Evolutionary conservation across 2,329 filamentous ascomycete species (phyloP).

Genomic region (Epicoccum nigrum): DNA sequence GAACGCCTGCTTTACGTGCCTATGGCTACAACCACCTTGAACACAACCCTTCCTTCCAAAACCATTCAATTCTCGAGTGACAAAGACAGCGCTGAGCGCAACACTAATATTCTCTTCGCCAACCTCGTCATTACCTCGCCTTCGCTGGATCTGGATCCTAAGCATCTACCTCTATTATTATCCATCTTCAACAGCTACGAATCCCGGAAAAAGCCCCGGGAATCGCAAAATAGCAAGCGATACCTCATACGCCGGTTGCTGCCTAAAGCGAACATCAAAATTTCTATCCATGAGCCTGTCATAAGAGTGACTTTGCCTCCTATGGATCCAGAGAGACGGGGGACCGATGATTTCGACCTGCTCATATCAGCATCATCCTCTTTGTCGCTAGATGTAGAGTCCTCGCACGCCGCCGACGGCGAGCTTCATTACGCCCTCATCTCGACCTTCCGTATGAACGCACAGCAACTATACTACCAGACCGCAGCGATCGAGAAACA

Average conservation of each 20-base stretch:
- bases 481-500: conserved; percentile 82
- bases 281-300: conserved; percentile 96
- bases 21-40: conserved; percentile 94
- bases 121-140: conserved; percentile 97
- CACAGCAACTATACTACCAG: conserved; percentile 93
- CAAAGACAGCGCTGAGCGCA: conserved; percentile 77
- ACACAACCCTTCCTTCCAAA: conserved; percentile 93
- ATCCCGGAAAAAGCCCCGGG: conserved; percentile 30
- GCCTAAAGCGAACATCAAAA: conserved; percentile 91
- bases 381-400: conserved; percentile 89
- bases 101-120: conserved; percentile 94
- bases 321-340: conserved; percentile 62
- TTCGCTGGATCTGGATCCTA: conserved; percentile 89
- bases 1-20: conserved; percentile 91
- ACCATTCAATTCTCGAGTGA: conserved; percentile 80
- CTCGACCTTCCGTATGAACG: conserved; percentile 80
- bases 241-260: conserved; percentile 85
- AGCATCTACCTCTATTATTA: conserved; percentile 84
- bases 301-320: conserved; percentile 86
- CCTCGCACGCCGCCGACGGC: conserved; percentile 86
- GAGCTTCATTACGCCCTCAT: conserved; percentile 86
- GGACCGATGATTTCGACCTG: conserved; percentile 86
- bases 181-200: conserved; percentile 68
- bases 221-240: conserved; percentile 50
- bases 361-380: conserved; percentile 96